Conservation (phyloP, 225 moss, liverwort and hornwort species). For the Climacium dendroides region DNA sequence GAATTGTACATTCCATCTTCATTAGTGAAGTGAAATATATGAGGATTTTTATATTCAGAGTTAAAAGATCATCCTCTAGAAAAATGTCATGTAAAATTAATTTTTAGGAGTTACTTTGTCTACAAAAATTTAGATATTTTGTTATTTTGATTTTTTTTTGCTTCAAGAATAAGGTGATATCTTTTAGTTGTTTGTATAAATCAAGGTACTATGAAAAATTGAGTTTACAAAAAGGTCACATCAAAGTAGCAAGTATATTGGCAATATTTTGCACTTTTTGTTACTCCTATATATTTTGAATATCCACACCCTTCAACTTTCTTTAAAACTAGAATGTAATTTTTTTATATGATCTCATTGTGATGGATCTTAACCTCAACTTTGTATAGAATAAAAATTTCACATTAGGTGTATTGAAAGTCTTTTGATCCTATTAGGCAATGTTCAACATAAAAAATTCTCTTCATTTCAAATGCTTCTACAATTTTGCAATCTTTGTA, state of each 20-base stretch:
- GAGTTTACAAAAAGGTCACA: neutral
- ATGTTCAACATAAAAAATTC: neutral
- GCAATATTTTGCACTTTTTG: neutral
- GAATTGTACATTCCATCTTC: neutral
- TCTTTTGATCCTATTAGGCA: fast-evolving
- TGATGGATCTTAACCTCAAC: neutral
- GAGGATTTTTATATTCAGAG: neutral
- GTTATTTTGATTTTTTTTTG: too few relatives aligned
- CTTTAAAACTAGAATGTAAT: neutral
- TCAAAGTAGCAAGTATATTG: neutral
- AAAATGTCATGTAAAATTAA: neutral
- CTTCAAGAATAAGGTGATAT: too few relatives aligned
- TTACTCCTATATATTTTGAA: neutral
- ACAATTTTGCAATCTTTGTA: neutral
- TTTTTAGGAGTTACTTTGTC: neutral
- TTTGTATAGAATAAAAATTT: neutral
- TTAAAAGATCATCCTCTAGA: neutral
- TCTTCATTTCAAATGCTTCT: neutral
- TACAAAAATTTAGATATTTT: neutral
- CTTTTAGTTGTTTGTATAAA: neutral
- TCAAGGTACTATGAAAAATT: neutral
- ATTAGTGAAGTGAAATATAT: neutral
- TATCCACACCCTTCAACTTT: neutral
- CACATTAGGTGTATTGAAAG: neutral
- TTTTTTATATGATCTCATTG: neutral